Percentiles rank a stretch among this genome's conserved stretches.
These are phyloP conservation scores for Tulasnella sp. DNA, from an alignment of 768 basidiomycete genomes.

Conservation along the genomic window DNA sequence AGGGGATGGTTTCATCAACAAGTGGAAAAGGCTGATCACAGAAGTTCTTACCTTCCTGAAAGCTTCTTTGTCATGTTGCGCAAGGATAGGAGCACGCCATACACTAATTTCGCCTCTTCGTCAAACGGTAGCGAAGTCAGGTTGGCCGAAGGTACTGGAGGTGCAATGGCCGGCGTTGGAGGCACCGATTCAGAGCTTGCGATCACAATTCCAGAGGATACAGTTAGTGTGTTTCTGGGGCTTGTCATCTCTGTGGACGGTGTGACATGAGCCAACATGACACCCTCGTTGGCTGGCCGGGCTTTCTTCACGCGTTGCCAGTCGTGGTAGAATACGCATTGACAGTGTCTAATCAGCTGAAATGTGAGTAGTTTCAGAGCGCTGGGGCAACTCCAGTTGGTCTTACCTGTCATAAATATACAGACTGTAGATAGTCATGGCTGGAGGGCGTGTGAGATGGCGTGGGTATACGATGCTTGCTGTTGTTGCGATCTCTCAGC, in stretches of 20 bases:
- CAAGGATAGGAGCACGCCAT: conserved; percentile 88
- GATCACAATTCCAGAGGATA: conserved; percentile 64
- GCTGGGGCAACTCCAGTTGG: background rate
- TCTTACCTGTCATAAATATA: conserved; percentile 86
- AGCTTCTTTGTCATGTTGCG: conserved; percentile 95
- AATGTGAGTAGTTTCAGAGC: too few relatives aligned
- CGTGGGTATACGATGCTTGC: background rate
- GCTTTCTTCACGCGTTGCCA: conserved; percentile 80
- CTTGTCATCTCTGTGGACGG: conserved; percentile 52
- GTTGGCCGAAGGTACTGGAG: conserved; percentile 41
- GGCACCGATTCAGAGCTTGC: conserved; percentile 39
- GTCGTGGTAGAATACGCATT: conserved; percentile 92
- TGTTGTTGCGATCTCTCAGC: background rate
- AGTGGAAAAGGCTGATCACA: background rate
- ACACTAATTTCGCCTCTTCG: conserved; percentile 95
- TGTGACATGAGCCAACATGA: conserved; percentile 75
- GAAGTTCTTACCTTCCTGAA: conserved; percentile 64
- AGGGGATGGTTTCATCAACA: background rate
- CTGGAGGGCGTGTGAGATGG: background rate
- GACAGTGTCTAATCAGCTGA: conserved; percentile 65
- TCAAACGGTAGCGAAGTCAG: conserved; percentile 79
- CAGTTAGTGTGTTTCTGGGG: conserved; percentile 64
- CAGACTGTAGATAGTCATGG: conserved; percentile 67
- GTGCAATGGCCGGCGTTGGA: conserved; percentile 1
- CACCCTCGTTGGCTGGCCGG: conserved; percentile 61